Conservation (phyloP, 345 rosid genomes). For the Capsella bursapastoris region DNA sequence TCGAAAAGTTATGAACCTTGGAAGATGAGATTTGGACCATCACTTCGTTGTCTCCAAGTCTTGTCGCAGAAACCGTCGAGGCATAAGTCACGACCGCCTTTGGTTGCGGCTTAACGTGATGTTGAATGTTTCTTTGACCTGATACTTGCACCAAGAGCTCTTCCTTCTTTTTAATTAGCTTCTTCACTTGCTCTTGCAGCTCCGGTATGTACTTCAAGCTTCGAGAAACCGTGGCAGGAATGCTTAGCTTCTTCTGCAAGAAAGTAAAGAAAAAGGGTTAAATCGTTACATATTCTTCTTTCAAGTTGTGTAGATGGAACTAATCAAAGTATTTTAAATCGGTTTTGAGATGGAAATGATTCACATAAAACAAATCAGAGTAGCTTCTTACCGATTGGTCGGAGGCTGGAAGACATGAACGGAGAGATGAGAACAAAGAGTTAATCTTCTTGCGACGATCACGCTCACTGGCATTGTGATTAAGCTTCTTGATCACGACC, state of each 20-base stretch:
- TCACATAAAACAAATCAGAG: not conserved
- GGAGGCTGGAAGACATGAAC: slow-evolving; percentile 60
- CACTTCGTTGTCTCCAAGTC: slow-evolving; percentile 54
- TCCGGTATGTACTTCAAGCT: slow-evolving; percentile 64
- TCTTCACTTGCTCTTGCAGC: slow-evolving; percentile 54
- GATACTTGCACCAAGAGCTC: slow-evolving; percentile 49
- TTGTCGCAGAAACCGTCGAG: slow-evolving; percentile 49
- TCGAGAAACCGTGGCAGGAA: slow-evolving; percentile 55
- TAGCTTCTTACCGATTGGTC: slow-evolving; percentile 51
- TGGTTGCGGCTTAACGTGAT: slow-evolving; percentile 31
- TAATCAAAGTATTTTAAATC: not conserved
- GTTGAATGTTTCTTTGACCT: slow-evolving; percentile 37
- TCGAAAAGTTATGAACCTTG: slow-evolving; percentile 43
- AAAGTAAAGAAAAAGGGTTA: slow-evolving; percentile 4
- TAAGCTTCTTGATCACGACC: slow-evolving; percentile 56
- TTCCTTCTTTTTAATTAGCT: slow-evolving; percentile 46
- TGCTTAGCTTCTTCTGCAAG: slow-evolving; percentile 61
- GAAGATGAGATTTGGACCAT: slow-evolving; percentile 54
- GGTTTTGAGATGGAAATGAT: slow-evolving; percentile 17
- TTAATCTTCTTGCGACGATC: slow-evolving; percentile 71
- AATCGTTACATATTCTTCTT: slow-evolving; percentile 1
- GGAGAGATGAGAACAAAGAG: slow-evolving; percentile 61
- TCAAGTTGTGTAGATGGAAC: not conserved
- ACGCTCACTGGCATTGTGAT: slow-evolving; percentile 80
- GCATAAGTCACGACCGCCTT: slow-evolving; percentile 28